A percentile compares a stretch with the other conserved stretches of the same genome.
Conservation (phyloP, 75 land plant species). For the Pinus taeda region DNA sequence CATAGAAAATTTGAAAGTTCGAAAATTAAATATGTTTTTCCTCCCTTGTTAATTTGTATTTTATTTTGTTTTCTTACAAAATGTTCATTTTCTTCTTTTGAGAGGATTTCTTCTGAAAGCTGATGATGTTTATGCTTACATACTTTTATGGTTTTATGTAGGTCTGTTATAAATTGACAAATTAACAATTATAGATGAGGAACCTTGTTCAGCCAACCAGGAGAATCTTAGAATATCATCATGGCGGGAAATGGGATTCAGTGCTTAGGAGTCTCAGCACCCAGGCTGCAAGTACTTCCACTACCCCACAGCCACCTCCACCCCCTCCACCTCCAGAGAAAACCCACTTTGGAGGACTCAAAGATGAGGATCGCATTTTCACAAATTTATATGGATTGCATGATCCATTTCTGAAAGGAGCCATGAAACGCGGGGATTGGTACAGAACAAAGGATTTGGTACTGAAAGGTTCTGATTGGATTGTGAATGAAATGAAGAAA, state of each 20-base stretch:
- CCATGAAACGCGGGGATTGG: conserved; percentile 90
- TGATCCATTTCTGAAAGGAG: conserved; percentile 87
- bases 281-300: conserved; percentile 36
- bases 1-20: too few species aligned
- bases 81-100: too few species aligned
- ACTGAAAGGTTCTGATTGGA: conserved; percentile 91
- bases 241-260: conserved; percentile 6
- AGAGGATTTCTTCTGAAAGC: too few species aligned
- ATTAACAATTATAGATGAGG: not conserved
- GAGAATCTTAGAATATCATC: not conserved
- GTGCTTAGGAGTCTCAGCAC: conserved; percentile 36
- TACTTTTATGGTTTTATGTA: too few species aligned
- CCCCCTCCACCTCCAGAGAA: conserved; percentile 88
- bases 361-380: conserved; percentile 87
- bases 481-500: conserved; percentile 91
- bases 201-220: conserved; percentile 10
- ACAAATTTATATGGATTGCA: conserved; percentile 88
- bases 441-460: conserved; percentile 87
- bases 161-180: too few species aligned
- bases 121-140: too few species aligned
- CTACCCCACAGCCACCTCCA: conserved; percentile 65
- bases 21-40: too few species aligned
- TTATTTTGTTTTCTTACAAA: too few species aligned
- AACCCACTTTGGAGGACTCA: conserved; percentile 81
- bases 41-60: too few species aligned